A percentile compares a stretch with the other conserved stretches of the same genome.
Conservation (phyloP, 345 rosid species). For the Camelina sativa region DNA sequence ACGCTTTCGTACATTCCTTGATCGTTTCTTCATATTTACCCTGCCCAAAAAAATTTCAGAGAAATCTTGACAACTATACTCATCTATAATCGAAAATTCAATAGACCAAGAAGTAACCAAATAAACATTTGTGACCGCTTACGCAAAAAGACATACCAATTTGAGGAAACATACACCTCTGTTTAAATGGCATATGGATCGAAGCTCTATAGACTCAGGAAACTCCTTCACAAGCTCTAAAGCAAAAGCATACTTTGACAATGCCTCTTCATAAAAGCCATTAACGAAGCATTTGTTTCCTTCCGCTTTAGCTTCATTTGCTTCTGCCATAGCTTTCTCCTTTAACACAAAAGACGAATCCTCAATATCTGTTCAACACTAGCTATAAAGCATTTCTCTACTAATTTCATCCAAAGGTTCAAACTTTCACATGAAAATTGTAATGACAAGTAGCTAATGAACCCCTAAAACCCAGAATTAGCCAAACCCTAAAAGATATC, state of each 20-base stretch:
- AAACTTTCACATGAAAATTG: background rate
- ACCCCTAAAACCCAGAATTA: conserved; percentile 27
- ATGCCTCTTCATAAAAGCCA: conserved; percentile 79
- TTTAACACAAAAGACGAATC: conserved; percentile 18
- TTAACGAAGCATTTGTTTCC: conserved; percentile 75
- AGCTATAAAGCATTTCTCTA: background rate
- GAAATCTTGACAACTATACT: conserved; percentile 4
- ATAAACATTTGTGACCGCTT: background rate
- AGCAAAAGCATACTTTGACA: conserved; percentile 67
- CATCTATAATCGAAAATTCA: background rate
- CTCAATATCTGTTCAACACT: background rate
- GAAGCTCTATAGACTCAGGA: conserved; percentile 55
- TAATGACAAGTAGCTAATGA: background rate
- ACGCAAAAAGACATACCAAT: conserved; percentile 54
- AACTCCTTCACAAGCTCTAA: conserved; percentile 54
- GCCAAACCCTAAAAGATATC: conserved; percentile 20
- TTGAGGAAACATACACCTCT: conserved; percentile 78
- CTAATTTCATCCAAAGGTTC: background rate
- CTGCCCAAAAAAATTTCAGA: conserved; percentile 45
- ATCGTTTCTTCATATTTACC: conserved; percentile 75
- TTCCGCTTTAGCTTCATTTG: conserved; percentile 78
- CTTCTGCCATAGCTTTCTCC: conserved; percentile 64
- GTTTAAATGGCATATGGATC: conserved; percentile 82
- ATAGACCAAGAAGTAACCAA: conserved; percentile 4
- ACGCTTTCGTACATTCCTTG: conserved; percentile 86